Conservation (phyloP, 2,329 filamentous ascomycete species). For the Emergomyces orientalis region DNA sequence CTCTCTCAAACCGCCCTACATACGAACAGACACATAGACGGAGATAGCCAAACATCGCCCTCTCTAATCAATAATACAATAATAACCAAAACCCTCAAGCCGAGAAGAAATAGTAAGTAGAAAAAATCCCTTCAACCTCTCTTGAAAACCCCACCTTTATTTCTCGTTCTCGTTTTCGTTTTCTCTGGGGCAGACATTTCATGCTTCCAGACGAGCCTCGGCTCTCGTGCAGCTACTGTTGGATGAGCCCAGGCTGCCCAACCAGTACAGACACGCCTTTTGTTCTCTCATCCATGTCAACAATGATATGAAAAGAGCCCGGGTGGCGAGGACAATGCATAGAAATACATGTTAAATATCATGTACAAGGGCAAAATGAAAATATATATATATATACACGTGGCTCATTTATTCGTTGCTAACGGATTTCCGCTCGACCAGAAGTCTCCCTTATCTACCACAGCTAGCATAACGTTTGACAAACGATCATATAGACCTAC, state of each 20-base stretch:
- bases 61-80: background rate
- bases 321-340: background rate
- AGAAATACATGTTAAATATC: background rate
- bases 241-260: background rate
- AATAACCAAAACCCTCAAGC: background rate
- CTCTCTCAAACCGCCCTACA: background rate
- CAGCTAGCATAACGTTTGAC: background rate
- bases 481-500: background rate
- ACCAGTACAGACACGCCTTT: background rate
- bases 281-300: background rate
- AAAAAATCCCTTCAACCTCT: too few relatives aligned
- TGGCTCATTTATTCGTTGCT: background rate
- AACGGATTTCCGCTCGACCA: background rate
- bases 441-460: too few relatives aligned
- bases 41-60: background rate
- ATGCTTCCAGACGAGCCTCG: background rate
- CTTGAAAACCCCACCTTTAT: too few relatives aligned
- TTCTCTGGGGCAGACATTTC: background rate
- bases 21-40: background rate
- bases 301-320: background rate
- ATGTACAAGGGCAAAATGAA: background rate
- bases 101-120: conserved; percentile 1
- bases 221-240: background rate
- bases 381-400: background rate
- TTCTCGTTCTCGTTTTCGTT: background rate